These are phyloP conservation scores for Metarhizium robertsii DNA, from an alignment of 2,329 filamentous ascomycete genomes.

Conservation along the genomic window DNA sequence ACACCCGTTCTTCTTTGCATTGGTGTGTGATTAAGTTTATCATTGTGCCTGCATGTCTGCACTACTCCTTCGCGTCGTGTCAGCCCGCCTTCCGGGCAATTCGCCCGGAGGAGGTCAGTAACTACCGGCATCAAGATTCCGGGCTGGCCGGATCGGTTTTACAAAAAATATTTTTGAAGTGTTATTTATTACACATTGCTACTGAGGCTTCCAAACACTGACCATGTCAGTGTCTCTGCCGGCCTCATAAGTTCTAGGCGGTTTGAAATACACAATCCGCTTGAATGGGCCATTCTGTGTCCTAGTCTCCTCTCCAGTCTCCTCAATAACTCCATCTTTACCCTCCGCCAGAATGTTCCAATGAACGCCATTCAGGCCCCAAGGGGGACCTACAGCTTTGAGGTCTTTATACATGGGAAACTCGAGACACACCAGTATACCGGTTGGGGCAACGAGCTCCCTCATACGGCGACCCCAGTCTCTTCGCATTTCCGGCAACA, in stretches of 20 bases:
- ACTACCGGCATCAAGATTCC: no score
- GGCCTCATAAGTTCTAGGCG: conserved; percentile 1
- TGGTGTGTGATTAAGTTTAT: no score
- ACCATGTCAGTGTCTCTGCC: conserved; percentile 3
- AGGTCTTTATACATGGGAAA: conserved; percentile 7
- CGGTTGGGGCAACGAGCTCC: not conserved
- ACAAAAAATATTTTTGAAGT: no score
- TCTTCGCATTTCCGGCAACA: conserved; percentile 3
- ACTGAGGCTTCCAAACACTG: conserved; percentile 2
- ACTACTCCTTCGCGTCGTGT: no score
- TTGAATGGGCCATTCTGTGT: not conserved
- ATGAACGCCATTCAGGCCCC: conserved; percentile 4
- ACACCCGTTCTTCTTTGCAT: no score
- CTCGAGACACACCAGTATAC: conserved; percentile 3
- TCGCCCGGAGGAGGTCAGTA: no score
- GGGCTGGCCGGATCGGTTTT: not conserved
- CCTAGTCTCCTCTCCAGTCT: not conserved
- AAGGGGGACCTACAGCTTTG: conserved; percentile 5
- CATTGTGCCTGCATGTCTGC: no score
- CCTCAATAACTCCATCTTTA: conserved; percentile 1
- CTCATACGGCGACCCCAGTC: conserved; percentile 3
- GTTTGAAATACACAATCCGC: not conserved
- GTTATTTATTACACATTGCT: not conserved
- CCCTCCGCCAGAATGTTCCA: conserved; percentile 6
- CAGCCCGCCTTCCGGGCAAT: no score